Evolutionary conservation across 371 early-diverging fungal species (phyloP).

Genomic region (Mortierella sp.): DNA sequence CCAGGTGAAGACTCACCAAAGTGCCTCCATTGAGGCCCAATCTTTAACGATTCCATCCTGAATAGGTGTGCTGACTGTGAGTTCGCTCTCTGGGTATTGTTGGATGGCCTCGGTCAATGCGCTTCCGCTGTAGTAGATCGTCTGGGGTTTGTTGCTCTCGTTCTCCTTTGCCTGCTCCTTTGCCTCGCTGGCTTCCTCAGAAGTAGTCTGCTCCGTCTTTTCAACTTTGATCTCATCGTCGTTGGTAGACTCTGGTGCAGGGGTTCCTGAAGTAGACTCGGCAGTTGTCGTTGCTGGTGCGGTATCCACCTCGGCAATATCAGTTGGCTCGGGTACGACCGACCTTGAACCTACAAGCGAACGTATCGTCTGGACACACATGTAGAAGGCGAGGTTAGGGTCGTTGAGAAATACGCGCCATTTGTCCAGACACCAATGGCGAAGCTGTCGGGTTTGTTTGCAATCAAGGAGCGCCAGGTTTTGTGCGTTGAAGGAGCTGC

Average conservation of each 20-base stretch:
- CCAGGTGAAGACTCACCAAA: constrained; percentile 65
- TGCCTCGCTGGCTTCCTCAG: constrained; percentile 8
- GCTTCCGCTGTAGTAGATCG: constrained; percentile 60
- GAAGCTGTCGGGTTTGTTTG: not conserved
- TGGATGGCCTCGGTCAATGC: constrained; percentile 53
- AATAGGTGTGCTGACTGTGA: constrained; percentile 65
- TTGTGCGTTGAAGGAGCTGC: not conserved
- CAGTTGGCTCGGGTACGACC: constrained; percentile 24
- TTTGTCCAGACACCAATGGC: constrained; percentile 31
- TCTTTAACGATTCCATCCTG: constrained; percentile 73
- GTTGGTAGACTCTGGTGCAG: constrained; percentile 6
- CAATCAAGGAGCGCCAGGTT: not conserved
- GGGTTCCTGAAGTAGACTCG: constrained; percentile 1
- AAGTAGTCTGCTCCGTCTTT: constrained; percentile 23
- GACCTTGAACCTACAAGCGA: constrained; percentile 43
- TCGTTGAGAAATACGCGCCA: constrained; percentile 51
- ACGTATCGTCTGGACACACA: constrained; percentile 25
- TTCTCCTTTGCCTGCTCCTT: constrained; percentile 34
- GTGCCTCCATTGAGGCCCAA: constrained; percentile 84
- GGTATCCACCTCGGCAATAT: not conserved
- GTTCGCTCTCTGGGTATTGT: constrained; percentile 43
- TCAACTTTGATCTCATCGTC: constrained; percentile 25
- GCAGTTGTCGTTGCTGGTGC: constrained; percentile 13
- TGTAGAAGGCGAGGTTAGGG: not conserved
- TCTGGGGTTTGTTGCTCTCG: constrained; percentile 34